phyloP scores from a whole-genome alignment of 202 grass and related monocot species.

The Carex arenaria region DNA sequence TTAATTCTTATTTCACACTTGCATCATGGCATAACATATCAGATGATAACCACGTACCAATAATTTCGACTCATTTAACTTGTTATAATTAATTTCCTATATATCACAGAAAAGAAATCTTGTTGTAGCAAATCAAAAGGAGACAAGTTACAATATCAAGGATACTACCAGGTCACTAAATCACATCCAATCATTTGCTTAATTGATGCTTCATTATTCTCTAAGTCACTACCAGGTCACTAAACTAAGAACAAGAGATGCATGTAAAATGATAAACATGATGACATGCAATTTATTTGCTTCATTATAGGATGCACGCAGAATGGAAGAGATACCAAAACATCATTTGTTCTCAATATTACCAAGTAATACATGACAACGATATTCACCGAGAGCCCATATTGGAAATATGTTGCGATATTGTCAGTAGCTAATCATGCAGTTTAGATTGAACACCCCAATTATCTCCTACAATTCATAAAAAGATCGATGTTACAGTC shows the following conservation, averaged over 20 bases:
- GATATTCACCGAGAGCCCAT: constrained; percentile 87
- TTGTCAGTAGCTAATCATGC: constrained; percentile 86
- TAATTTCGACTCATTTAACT: too few relatives aligned
- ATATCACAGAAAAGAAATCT: too few relatives aligned
- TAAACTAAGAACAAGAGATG: background rate
- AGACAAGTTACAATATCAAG: too few relatives aligned
- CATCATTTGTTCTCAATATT: constrained; percentile 12
- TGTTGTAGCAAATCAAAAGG: too few relatives aligned
- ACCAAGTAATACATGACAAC: constrained; percentile 32
- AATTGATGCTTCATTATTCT: background rate
- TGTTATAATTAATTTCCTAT: too few relatives aligned
- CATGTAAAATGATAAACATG: background rate
- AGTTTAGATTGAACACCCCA: constrained; percentile 83
- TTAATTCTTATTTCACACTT: too few relatives aligned
- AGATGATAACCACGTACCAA: too few relatives aligned
- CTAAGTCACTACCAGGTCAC: background rate
- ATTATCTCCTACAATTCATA: constrained; percentile 66
- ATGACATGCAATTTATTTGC: background rate
- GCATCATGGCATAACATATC: too few relatives aligned
- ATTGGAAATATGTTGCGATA: constrained; percentile 87
- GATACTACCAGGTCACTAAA: background rate
- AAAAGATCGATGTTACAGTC: background rate
- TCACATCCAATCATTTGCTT: background rate
- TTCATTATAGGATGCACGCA: background rate
- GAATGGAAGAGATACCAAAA: background rate